Evolutionary conservation across 257 asterid genomes (phyloP).

Genomic region (Solanum okadae): DNA sequence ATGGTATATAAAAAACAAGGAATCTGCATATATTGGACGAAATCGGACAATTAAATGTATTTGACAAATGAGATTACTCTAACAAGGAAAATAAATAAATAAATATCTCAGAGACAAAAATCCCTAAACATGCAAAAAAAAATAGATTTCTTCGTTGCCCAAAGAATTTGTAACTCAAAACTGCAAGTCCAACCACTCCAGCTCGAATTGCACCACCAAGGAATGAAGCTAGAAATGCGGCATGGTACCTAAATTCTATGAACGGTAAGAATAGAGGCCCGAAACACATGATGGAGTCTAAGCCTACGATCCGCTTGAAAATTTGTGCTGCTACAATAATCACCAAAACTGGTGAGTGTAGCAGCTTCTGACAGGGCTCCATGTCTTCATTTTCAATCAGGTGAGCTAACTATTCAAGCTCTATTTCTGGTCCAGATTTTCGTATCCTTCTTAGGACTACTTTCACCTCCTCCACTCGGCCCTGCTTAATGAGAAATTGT

Average conservation of each 20-base stretch:
- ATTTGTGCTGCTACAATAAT: not conserved
- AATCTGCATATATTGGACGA: not conserved
- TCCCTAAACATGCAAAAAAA: not conserved
- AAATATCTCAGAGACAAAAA: not conserved
- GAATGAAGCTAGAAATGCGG: not conserved
- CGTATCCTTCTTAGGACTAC: not conserved
- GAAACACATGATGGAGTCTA: not conserved
- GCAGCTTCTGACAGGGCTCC: not conserved
- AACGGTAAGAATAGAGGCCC: not conserved
- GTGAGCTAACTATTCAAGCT: not conserved
- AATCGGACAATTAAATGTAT: not conserved
- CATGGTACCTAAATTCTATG: not conserved
- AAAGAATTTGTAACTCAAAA: not conserved
- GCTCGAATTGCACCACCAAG: not conserved
- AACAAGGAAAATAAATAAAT: not conserved
- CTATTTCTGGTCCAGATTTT: not conserved
- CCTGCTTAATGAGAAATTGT: not conserved
- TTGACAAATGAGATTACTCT: not conserved
- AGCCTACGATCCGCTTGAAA: not conserved
- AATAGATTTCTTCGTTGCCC: not conserved
- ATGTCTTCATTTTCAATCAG: not conserved
- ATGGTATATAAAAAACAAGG: not conserved
- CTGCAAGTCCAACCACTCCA: not conserved
- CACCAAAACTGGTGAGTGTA: too few species aligned
- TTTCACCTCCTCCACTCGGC: not conserved